Conservation (phyloP, 352 stramenopile species). For the Globisporangium spinosum region DNA sequence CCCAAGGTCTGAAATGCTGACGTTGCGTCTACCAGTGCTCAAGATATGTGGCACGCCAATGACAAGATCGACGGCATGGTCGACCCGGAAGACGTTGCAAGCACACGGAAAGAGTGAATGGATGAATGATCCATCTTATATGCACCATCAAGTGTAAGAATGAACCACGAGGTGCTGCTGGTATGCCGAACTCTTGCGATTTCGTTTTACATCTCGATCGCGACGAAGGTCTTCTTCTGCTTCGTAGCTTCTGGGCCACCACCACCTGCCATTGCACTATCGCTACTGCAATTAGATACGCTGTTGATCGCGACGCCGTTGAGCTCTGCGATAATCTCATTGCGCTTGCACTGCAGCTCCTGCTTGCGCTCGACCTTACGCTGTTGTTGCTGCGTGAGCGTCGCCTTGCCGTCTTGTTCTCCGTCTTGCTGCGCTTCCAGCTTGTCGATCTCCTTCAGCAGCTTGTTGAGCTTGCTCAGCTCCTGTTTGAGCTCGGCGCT, state of each 20-base stretch:
- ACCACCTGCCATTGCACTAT: no score
- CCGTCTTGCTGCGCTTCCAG: constrained; percentile 19
- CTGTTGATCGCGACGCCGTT: constrained; percentile 34
- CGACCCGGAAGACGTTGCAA: constrained; percentile 19
- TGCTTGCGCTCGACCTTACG: constrained; percentile 19
- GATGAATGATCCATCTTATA: not conserved
- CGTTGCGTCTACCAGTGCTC: no score
- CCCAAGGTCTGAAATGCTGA: no score
- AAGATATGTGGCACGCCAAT: no score
- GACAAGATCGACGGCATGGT: constrained; percentile 68
- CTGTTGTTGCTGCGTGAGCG: constrained; percentile 20
- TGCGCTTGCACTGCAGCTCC: constrained; percentile 12
- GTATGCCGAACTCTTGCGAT: not conserved
- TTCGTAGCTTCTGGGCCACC: not conserved
- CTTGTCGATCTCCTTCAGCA: constrained; percentile 34
- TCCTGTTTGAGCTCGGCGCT: constrained; percentile 36
- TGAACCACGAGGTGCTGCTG: not conserved
- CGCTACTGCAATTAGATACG: not conserved
- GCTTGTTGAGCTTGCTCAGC: constrained; percentile 52
- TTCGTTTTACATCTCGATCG: constrained; percentile 14
- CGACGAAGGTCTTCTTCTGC: constrained; percentile 16
- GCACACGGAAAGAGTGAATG: not conserved
- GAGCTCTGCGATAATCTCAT: constrained; percentile 36
- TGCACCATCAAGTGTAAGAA: not conserved
- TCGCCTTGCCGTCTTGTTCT: constrained; percentile 8